phyloP scores from a whole-genome alignment of 129 eudicot species.

The Calendula officinalis region DNA sequence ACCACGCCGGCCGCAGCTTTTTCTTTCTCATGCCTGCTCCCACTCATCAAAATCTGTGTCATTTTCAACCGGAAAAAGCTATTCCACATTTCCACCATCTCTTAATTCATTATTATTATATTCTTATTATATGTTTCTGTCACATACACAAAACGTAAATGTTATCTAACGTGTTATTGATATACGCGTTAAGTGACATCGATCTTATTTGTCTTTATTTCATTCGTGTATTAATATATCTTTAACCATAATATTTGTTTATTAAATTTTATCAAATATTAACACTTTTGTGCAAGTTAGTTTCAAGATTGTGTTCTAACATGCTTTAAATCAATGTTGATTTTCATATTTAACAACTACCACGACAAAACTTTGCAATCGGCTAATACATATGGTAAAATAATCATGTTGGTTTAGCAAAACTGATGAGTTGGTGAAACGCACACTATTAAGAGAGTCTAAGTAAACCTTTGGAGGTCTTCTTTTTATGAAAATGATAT shows the following conservation, averaged over 20 bases:
- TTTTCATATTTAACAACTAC: no score
- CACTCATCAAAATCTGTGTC: constrained; percentile 40
- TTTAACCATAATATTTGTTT: neutral
- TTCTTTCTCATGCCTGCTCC: constrained; percentile 64
- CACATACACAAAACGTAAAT: neutral
- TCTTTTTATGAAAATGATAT: no score
- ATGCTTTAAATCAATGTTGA: no score
- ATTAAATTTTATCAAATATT: no score
- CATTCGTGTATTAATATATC: neutral
- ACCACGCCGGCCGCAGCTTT: constrained; percentile 77
- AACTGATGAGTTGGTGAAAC: no score
- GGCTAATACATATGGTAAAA: no score
- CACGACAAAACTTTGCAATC: no score
- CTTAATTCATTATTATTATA: neutral
- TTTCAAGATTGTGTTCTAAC: no score
- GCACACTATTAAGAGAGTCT: no score
- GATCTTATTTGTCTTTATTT: constrained; percentile 6
- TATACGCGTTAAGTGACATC: constrained; percentile 2
- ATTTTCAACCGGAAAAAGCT: constrained; percentile 29
- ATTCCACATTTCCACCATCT: constrained; percentile 40
- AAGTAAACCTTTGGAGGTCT: no score
- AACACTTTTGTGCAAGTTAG: no score
- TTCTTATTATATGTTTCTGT: neutral
- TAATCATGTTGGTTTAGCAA: no score
- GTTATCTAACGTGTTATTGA: neutral